These are phyloP conservation scores for Camelina hispida DNA, from an alignment of 345 rosid species.

Conservation along the genomic window DNA sequence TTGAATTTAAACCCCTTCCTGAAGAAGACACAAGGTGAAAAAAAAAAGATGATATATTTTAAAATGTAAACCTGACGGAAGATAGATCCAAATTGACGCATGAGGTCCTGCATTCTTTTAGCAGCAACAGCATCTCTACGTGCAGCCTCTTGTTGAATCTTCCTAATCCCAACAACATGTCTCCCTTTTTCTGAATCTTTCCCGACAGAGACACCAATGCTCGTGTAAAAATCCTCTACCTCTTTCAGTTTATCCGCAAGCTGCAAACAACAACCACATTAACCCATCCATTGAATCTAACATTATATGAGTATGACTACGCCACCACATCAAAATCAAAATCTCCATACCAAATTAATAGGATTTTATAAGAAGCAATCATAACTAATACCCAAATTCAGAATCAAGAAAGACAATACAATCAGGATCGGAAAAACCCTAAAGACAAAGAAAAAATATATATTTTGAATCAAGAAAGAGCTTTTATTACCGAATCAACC, in stretches of 20 bases:
- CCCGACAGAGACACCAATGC: slow-evolving; percentile 39
- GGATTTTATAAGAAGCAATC: too few species aligned
- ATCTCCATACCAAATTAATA: too few species aligned
- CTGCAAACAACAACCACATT: slow-evolving; percentile 44
- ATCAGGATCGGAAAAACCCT: background rate
- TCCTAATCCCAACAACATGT: slow-evolving; percentile 61
- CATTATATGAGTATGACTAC: background rate
- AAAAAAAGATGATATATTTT: background rate
- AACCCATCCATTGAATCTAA: slow-evolving; percentile 8
- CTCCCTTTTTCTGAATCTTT: slow-evolving; percentile 67
- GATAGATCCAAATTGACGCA: slow-evolving; percentile 77
- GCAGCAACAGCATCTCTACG: slow-evolving; percentile 79
- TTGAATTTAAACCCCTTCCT: background rate
- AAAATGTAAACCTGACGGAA: slow-evolving; percentile 54
- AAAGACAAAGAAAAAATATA: background rate
- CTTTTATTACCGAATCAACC: slow-evolving; percentile 63
- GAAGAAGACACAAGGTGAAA: background rate
- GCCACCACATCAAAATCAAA: background rate
- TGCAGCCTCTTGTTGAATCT: slow-evolving; percentile 72
- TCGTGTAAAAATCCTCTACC: slow-evolving; percentile 67
- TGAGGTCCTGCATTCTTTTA: slow-evolving; percentile 92
- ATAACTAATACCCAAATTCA: background rate
- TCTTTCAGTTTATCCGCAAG: slow-evolving; percentile 73
- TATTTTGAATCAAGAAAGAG: background rate
- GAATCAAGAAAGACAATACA: background rate